Conservation (phyloP, 1,139 yeast species). For the Protomyces lactucae-debilis region DNA sequence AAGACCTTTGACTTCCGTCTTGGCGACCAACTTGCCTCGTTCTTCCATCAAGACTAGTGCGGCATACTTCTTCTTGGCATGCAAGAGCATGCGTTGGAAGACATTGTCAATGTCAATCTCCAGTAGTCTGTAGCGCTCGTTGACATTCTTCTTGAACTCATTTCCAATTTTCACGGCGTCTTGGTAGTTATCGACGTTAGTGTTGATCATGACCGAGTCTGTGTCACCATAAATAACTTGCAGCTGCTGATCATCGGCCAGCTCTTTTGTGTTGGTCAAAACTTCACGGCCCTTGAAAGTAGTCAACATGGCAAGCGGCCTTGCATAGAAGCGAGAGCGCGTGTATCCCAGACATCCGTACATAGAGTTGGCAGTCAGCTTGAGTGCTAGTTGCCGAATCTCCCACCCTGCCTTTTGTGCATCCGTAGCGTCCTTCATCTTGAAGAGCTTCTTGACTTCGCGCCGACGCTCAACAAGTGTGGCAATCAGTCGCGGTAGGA, state of each 20-base stretch:
- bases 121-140: conserved; percentile 76
- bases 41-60: conserved; percentile 61
- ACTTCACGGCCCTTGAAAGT: conserved; percentile 96
- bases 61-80: conserved; percentile 97
- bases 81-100: conserved; percentile 75
- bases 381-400: conserved; percentile 91
- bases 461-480: conserved; percentile 86
- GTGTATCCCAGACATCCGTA: conserved; percentile 97
- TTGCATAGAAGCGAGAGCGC: conserved; percentile 88
- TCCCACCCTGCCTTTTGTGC: conserved; percentile 66
- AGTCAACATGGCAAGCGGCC: conserved; percentile 91
- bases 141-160: conserved; percentile 76
- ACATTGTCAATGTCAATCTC: conserved; percentile 96
- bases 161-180: conserved; percentile 83
- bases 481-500: conserved; percentile 76
- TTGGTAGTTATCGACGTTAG: conserved; percentile 61
- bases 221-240: conserved; percentile 97
- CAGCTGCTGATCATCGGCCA: conserved; percentile 78
- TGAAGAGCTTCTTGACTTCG: conserved; percentile 82
- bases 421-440: conserved; percentile 59
- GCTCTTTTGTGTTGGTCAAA: conserved; percentile 83
- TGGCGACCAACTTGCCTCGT: conserved; percentile 47
- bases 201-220: conserved; percentile 97
- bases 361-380: conserved; percentile 97
- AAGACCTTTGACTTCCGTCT: conserved; percentile 87